Evolutionary conservation across 2,329 filamentous ascomycete genomes (phyloP).

Genomic region (Claviceps digitariae): DNA sequence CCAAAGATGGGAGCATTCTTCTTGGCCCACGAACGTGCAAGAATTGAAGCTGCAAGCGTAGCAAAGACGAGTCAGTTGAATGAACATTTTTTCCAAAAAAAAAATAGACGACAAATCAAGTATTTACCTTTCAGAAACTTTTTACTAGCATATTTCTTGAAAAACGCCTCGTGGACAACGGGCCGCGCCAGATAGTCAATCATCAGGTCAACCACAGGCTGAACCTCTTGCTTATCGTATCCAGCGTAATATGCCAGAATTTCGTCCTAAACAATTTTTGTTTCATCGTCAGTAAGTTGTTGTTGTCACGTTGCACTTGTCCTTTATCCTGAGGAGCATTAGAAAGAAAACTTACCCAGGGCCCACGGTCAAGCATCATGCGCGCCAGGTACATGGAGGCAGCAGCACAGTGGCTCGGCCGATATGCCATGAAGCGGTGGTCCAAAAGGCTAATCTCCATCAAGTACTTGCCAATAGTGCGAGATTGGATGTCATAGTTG

Average conservation of each 20-base stretch:
- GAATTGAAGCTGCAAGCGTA: constrained; percentile 57
- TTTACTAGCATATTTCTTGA: constrained; percentile 99
- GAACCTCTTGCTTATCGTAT: constrained; percentile 84
- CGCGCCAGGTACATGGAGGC: constrained; percentile 91
- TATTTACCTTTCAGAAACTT: constrained; percentile 94
- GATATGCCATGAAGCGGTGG: constrained; percentile 81
- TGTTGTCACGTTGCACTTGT: no score
- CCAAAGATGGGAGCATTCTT: constrained; percentile 50
- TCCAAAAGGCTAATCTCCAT: constrained; percentile 95
- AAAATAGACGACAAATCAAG: neutral
- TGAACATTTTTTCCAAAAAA: neutral
- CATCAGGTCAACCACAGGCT: constrained; percentile 87
- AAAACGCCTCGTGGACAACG: constrained; percentile 90
- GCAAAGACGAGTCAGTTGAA: constrained; percentile 8
- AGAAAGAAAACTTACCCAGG: constrained; percentile 55
- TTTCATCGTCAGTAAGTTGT: constrained; percentile 16
- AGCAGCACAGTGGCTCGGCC: constrained; percentile 80
- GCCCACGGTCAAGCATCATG: constrained; percentile 75
- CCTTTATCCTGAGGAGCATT: no score
- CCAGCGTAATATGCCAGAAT: constrained; percentile 85
- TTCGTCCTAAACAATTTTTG: constrained; percentile 45
- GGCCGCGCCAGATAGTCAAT: constrained; percentile 89
- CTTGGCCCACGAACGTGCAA: constrained; percentile 89
- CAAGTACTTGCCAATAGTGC: constrained; percentile 93
- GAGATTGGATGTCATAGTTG: constrained; percentile 96